Conservation (phyloP, 2,329 filamentous ascomycete species). For the Botrytis galanthina region DNA sequence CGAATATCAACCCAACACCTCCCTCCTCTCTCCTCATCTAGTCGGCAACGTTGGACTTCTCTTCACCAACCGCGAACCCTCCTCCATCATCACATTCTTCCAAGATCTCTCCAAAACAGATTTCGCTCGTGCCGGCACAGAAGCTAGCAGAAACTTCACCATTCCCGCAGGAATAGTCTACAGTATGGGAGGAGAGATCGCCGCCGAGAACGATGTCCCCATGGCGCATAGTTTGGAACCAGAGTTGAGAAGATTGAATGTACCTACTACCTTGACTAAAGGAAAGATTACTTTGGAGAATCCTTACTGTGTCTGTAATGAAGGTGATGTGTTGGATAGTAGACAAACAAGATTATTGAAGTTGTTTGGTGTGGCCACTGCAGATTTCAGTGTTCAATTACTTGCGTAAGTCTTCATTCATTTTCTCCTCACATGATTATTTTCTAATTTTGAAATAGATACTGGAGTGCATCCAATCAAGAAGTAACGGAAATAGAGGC, state of each 20-base stretch:
- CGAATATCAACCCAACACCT: constrained; percentile 76
- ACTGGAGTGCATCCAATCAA: constrained; percentile 60
- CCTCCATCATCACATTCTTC: constrained; percentile 71
- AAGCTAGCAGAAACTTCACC: constrained; percentile 70
- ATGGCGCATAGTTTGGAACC: constrained; percentile 87
- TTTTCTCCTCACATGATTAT: not conserved
- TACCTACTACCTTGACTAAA: constrained; percentile 85
- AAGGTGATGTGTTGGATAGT: constrained; percentile 82
- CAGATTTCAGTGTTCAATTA: constrained; percentile 83
- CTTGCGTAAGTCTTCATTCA: constrained; percentile 58
- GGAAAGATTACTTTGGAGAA: constrained; percentile 75
- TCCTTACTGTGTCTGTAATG: constrained; percentile 64
- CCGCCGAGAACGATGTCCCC: constrained; percentile 77
- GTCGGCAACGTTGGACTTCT: constrained; percentile 83
- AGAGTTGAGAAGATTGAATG: constrained; percentile 80
- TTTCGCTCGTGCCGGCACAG: constrained; percentile 84
- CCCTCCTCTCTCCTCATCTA: constrained; percentile 67
- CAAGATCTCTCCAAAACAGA: constrained; percentile 70
- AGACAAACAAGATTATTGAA: constrained; percentile 92
- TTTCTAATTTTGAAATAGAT: constrained; percentile 42
- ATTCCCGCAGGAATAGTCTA: constrained; percentile 83
- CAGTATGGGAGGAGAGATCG: constrained; percentile 75
- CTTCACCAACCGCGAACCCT: constrained; percentile 75
- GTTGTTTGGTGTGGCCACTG: constrained; percentile 85
- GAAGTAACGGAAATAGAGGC: constrained; percentile 57